Conservation (phyloP, 805 yeast genomes). For the Candida ficus region DNA sequence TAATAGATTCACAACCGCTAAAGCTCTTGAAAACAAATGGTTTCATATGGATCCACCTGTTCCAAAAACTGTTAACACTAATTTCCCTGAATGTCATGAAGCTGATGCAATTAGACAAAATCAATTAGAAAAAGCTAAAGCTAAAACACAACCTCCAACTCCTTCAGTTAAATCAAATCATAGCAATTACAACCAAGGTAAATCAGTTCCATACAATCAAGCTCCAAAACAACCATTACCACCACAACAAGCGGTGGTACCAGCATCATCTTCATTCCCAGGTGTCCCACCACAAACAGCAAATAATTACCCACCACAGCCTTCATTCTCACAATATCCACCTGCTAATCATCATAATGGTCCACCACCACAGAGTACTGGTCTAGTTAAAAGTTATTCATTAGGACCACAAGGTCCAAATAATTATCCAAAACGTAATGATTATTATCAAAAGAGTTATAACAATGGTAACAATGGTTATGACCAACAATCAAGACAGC, state of each 20-base stretch:
- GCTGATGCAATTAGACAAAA: conserved; percentile 63
- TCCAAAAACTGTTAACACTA: conserved; percentile 39
- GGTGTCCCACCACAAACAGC: background rate
- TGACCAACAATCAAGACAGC: no score
- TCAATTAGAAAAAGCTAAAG: conserved; percentile 27
- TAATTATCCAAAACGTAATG: background rate
- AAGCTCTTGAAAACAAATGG: conserved; percentile 67
- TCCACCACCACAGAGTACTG: background rate
- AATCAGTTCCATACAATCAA: background rate
- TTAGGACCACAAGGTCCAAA: background rate
- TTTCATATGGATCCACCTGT: conserved; percentile 68
- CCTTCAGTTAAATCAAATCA: background rate
- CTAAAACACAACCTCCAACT: conserved; percentile 1
- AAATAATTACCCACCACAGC: background rate
- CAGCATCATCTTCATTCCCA: background rate
- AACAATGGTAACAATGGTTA: background rate
- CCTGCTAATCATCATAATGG: no score
- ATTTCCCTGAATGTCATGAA: conserved; percentile 84
- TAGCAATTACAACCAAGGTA: background rate
- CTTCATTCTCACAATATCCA: background rate
- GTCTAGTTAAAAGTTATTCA: no score
- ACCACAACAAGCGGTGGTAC: background rate
- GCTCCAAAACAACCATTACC: background rate
- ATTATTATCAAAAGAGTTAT: no score
- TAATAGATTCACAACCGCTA: conserved; percentile 70